Evolutionary conservation across 2,329 filamentous ascomycete species (phyloP), one percentile per base, ranked within the genome.

Genomic region (Coniosporium tulheliwenetii): DNA sequence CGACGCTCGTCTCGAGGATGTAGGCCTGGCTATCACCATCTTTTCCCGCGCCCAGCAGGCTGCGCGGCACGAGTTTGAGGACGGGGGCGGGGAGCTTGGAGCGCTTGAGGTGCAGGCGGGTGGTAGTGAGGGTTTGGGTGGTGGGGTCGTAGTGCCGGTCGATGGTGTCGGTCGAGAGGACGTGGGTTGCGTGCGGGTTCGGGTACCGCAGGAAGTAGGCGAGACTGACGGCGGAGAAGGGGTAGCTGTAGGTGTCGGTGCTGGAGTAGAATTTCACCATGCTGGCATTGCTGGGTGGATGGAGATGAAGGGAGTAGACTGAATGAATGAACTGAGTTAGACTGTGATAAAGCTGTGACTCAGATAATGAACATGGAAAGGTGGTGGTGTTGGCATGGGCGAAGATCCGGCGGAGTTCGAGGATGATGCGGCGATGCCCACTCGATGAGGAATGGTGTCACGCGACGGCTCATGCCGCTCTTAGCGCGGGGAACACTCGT

Each of bases 181-280:
- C 84, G 64, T 91, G 84, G 47, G 74, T 77, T 48, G 79, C 79
- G 65, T 89, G 87, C 5, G 84, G 84, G 55, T 89, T 91, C 48
- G 82, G 85, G 63, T 91, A 91, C 48, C 84, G 82, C 39, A 91
- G 79, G 64, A 89, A 91, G 71, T 85, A 91, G 64, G 84, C 84
- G 59, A 91, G 79, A 38, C 83, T 85, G 46, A 91, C 84, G 58
- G 83, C 83, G 46, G 82, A 78, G 65, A 89, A 89, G 38, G 81
- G 79, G 62, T 89, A 85, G 48, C 78, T 71, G 69, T 87, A 86
- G 53, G 71, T 75, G 59, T 83, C 80, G 62, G 73, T 76, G 51
- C 56, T 59, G 37, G 59, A 61, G 60, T 69, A 69, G 59, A 70
- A 67, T 55, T 69, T 69, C 49, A 70, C 67, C 67, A 70, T 70